Base-by-base conservation (phyloP, 805 yeast genomes). In the Starmerella asiatica region DNA sequence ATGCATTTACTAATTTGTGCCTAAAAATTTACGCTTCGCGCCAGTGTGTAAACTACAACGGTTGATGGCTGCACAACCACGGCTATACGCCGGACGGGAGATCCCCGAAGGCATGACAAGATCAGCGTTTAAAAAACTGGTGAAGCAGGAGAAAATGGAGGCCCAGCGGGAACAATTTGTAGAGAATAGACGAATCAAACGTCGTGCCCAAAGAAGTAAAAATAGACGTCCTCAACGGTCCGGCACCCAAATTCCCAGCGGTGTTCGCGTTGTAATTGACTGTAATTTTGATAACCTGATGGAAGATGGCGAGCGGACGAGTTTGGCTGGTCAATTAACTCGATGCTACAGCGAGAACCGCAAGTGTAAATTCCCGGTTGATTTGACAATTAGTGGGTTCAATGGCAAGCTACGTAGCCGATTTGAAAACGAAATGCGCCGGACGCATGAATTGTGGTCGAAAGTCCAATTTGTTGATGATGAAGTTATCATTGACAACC, bases 241-340 rank as follows among this genome's bases (percentile, higher is more conserved):
- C 17, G 31, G 30, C 12, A 29, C 23, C 14, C 56, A 46, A 43
- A 31, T 26, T 16, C 42, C 45, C 11, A 64, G 75, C 2, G 73
- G 70, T 0, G 67, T 75, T 6, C 61, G 57, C 5, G 65, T 86
- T 21, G 62, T 86, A n/a, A 55, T 86, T 47, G 98, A 88, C 59
- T 88, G 98, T 60, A 80, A 71, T 14, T 88, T 88, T 58, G 97
- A 91, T 54, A 91, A 81, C 33, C 55, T 80, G 52, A 91, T 91
- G 98, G 72, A 69, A 28, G 81, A 76, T 16, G 77, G 76, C 45
- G 80, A 76, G 50, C 59, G 66, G 16, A 70, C 71, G 2, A 81
- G 94, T 17, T 59, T 88, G 54, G 71, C 84, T 5, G 70, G 75
- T 37, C 98, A 88, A 60, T 68, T 91, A 36, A 75, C 88, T 3